These are phyloP conservation scores for Globisporangium splendens DNA, from an alignment of 352 stramenopile genomes.

Conservation along the genomic window DNA sequence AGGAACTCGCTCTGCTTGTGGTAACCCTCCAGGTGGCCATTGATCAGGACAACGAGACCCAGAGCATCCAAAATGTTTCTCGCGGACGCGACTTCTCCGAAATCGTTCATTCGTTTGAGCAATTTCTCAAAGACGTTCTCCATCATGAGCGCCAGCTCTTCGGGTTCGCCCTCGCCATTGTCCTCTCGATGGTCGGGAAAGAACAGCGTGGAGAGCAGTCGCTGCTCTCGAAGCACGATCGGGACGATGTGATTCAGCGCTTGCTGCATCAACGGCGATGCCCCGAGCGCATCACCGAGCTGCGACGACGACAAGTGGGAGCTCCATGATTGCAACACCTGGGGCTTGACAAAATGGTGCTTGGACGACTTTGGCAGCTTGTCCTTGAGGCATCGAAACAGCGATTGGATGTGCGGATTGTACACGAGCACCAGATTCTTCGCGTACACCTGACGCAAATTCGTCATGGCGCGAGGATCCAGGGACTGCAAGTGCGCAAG, in stretches of 20 bases:
- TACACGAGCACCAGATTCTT: slow-evolving; percentile 55
- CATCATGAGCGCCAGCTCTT: slow-evolving; percentile 55
- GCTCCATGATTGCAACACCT: slow-evolving; percentile 62
- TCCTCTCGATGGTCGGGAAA: slow-evolving; percentile 30
- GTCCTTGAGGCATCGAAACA: slow-evolving; percentile 59
- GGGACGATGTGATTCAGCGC: slow-evolving; percentile 64
- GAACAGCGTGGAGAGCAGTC: slow-evolving; percentile 37
- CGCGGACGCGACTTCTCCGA: slow-evolving; percentile 51
- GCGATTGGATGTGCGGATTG: slow-evolving; percentile 41
- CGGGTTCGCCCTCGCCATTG: slow-evolving; percentile 18
- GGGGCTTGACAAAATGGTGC: slow-evolving; percentile 51
- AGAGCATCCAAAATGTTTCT: slow-evolving; percentile 69
- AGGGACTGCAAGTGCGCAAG: slow-evolving; percentile 39
- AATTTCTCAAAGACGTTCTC: slow-evolving; percentile 72
- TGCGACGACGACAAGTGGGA: slow-evolving; percentile 62
- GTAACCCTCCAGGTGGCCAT: slow-evolving; percentile 35
- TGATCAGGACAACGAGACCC: slow-evolving; percentile 51
- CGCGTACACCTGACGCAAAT: slow-evolving; percentile 45
- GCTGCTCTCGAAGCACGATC: slow-evolving; percentile 49
- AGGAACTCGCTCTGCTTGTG: slow-evolving; percentile 58
- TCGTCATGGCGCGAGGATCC: slow-evolving; percentile 26
- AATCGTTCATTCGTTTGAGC: slow-evolving; percentile 65
- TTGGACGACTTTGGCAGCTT: slow-evolving; percentile 50
- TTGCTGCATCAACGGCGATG: slow-evolving; percentile 60
- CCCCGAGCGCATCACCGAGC: slow-evolving; percentile 44